These are phyloP conservation scores for Coniochaeta sp. DNA, from an alignment of 2,329 filamentous ascomycete genomes.

Conservation along the genomic window DNA sequence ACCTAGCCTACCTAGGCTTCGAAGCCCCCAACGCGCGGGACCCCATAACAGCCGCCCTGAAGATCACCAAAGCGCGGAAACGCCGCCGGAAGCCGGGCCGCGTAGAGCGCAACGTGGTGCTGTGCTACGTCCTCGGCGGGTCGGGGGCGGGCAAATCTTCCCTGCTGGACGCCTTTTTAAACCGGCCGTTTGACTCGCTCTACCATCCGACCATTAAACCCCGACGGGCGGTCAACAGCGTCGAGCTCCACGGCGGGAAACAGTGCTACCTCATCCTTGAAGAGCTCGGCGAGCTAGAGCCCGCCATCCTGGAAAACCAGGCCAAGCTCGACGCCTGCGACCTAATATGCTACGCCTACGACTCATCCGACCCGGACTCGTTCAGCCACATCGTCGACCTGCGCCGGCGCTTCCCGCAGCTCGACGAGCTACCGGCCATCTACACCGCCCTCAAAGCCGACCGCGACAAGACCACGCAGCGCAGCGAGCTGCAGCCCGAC, in stretches of 20 bases:
- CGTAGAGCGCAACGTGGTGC: constrained; percentile 88
- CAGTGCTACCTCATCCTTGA: constrained; percentile 96
- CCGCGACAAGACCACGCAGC: constrained; percentile 89
- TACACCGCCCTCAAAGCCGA: constrained; percentile 95
- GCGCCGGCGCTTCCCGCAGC: constrained; percentile 69
- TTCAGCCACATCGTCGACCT: constrained; percentile 86
- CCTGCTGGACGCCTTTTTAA: constrained; percentile 84
- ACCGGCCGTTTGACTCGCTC: constrained; percentile 72
- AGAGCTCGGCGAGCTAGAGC: constrained; percentile 88
- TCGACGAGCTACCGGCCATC: constrained; percentile 84
- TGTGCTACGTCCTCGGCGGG: constrained; percentile 86
- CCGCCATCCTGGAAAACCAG: constrained; percentile 87
- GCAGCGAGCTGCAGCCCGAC: constrained; percentile 84
- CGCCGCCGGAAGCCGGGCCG: constrained; percentile 72
- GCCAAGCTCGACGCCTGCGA: constrained; percentile 89
- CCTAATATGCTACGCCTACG: constrained; percentile 90
- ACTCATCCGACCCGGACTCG: constrained; percentile 93
- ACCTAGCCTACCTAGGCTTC: constrained; percentile 92
- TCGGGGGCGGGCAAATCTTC: constrained; percentile 85
- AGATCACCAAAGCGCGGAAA: constrained; percentile 88
- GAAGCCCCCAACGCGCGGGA: constrained; percentile 72
- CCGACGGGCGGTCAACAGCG: constrained; percentile 87
- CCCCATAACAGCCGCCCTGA: constrained; percentile 75
- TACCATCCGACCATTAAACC: constrained; percentile 95
- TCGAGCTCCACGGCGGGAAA: constrained; percentile 90